Evolutionary conservation across 371 early-diverging fungal species (phyloP).

Genomic region (Apophysomyces ossiformis): DNA sequence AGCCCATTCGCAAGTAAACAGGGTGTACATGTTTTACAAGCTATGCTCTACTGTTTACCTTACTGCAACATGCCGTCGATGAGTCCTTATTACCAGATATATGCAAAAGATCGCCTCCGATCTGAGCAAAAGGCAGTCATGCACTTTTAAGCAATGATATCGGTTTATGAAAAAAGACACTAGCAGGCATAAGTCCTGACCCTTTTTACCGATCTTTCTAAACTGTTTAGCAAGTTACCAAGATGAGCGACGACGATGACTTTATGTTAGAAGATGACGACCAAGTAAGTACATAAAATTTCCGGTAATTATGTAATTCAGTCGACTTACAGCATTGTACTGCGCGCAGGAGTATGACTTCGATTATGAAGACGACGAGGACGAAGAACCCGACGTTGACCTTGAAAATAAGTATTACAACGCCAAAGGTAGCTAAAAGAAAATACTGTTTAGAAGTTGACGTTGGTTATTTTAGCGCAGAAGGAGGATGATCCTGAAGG

Average conservation of each 20-base stretch:
- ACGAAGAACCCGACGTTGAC: slow-evolving; percentile 85
- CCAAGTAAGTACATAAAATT: slow-evolving; percentile 27
- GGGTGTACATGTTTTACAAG: too few relatives aligned
- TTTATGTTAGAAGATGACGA: slow-evolving; percentile 81
- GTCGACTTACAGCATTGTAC: neutral
- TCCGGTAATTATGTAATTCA: neutral
- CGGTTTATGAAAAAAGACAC: too few relatives aligned
- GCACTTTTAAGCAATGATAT: too few relatives aligned
- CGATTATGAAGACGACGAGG: slow-evolving; percentile 89
- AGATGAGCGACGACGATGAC: slow-evolving; percentile 65
- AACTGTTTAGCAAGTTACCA: slow-evolving; percentile 4
- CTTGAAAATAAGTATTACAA: slow-evolving; percentile 95
- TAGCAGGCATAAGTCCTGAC: neutral
- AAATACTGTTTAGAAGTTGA: neutral
- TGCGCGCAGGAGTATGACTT: slow-evolving; percentile 78
- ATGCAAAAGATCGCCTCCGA: too few relatives aligned
- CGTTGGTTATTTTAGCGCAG: slow-evolving; percentile 38
- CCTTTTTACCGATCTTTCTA: too few relatives aligned
- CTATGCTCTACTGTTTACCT: too few relatives aligned
- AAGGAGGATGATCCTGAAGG: slow-evolving; percentile 85
- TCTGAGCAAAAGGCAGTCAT: too few relatives aligned
- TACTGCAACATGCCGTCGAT: too few relatives aligned
- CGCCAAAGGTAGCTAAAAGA: slow-evolving; percentile 77
- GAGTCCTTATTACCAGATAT: too few relatives aligned
- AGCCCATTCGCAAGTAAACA: too few relatives aligned